Base-by-base conservation (phyloP, 305 asterid genomes). In the Fraxinus dipetala region DNA sequence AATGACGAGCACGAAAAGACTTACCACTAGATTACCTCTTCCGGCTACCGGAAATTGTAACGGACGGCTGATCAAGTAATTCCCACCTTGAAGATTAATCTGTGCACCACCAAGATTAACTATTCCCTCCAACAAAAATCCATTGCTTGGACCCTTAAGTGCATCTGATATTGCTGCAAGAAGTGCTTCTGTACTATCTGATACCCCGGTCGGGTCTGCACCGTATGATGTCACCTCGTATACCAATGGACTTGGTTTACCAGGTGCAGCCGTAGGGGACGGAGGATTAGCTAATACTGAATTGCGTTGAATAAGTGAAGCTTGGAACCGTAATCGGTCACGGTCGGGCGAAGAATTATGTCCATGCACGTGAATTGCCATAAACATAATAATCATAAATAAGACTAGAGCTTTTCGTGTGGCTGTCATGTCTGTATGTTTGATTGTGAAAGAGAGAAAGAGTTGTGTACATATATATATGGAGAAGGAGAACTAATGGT, bases 191-290 rank as follows among this genome's bases (percentile, higher is more conserved):
- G 97, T 94, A 77, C 98, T 94, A 79, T 95, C 98, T 0, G 67
- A 14, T 84, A 85, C 82, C 26, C 98, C 97, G 0, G 93, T 89
- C 31, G 99, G 98, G 89, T 95, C 99, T 5, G 98, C 99, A 7
- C 98, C 98, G 36, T 94, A 96, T n/a, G 96, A 84, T 10, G 95
- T 89, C 76, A 92, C 94, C 26, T 87, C 93, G 54, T 92, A 96
- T 0, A 48, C 18, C 59, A 14, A 48, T 48, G 59, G 20, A 14
- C 18, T 48, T 48, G 59, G 56, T 45, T 45, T 45, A 13, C 56
- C 56, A 45, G 56, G 59, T 48, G 20, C 20, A 14, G 6, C 59
- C 59, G 59, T 14, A 48, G 59, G 59, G 20, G 56, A 45, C 1
- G 0, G 80, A 79, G 84, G 16, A 79, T 22, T 24, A 76, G 85